These are phyloP conservation scores for Aquilaria malaccensis DNA, from an alignment of 345 rosid species.

Conservation along the genomic window DNA sequence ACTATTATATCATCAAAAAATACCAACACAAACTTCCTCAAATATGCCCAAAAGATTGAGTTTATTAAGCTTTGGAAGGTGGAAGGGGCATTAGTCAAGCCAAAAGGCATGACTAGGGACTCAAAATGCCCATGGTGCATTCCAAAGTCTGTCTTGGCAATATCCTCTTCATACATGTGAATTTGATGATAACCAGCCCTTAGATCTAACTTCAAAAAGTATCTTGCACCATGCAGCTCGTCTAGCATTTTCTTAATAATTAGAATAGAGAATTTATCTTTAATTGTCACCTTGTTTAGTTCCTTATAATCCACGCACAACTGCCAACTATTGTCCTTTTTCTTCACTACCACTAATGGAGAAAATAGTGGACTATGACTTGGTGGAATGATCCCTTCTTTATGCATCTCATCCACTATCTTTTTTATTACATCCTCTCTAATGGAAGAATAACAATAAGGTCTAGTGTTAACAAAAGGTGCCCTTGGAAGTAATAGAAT, in stretches of 20 bases:
- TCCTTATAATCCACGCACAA: not conserved
- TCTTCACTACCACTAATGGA: not conserved
- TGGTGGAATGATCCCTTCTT: not conserved
- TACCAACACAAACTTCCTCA: not conserved
- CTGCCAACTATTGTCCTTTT: not conserved
- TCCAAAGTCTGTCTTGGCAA: not conserved
- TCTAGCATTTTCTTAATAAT: not conserved
- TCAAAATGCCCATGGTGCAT: not conserved
- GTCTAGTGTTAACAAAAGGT: not conserved
- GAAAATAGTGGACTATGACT: not conserved
- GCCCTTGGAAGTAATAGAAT: too few species aligned
- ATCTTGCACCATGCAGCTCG: not conserved
- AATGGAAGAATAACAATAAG: not conserved
- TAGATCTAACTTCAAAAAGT: not conserved
- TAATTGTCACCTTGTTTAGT: not conserved
- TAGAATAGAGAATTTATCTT: constrained; percentile 7
- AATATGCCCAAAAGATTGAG: not conserved
- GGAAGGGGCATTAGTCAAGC: not conserved
- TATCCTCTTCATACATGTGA: not conserved
- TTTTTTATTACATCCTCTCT: not conserved
- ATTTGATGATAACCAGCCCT: not conserved
- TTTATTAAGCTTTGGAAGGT: not conserved
- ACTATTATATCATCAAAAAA: not conserved
- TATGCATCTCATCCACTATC: not conserved
- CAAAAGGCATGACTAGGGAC: not conserved